Base-by-base conservation (phyloP, 108 stramenopile genomes). In the Poteriospumella lacustris region DNA sequence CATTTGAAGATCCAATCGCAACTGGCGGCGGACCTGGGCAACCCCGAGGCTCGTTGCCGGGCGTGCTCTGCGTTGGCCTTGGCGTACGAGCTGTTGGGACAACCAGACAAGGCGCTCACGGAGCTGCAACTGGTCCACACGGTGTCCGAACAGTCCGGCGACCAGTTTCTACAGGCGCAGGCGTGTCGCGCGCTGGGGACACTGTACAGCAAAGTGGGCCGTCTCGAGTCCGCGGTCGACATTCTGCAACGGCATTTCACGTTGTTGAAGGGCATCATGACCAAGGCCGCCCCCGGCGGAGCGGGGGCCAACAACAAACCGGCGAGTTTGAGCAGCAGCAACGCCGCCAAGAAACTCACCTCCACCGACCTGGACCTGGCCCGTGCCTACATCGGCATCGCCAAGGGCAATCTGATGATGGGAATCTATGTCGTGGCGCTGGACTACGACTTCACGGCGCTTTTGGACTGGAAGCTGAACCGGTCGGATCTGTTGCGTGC, bases 171-270 rank as follows among this genome's bases (percentile, higher is more conserved):
- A 44, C 81, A 88, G 82, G 85, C 80, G 43, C 60, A 62, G 58
- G 86, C 85, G 1, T 86, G 87, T 75, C 76, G 79, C 58, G 76
- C 68, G 58, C 82, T 88, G 40, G 87, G 85, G 19, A 60, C 73
- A 31, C 42, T 85, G 19, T 58, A 84, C 43, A 67, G 64, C 19
- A 67, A 67, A 41, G 64, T 67, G 36, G 31, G 31, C 19, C 12
- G 40, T 12, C 15, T 31, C 9, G 39, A 67, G 31, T 9, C 36
- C 19, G 64, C 64, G 9, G 64, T 67, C 15, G 19, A 12, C 40
- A 41, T 67, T 41, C 31, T 67, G 15, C 64, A 67, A 19, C 12
- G 31, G 31, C 64, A 67, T 19, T 67, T 67, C 40, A 15, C 36
- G 31, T 67, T 67, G 40, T 41, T 67, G 15, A 12, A 33, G 31